phyloP scores from a whole-genome alignment of 257 asterid genomes.

The Capsicum baccatum region DNA sequence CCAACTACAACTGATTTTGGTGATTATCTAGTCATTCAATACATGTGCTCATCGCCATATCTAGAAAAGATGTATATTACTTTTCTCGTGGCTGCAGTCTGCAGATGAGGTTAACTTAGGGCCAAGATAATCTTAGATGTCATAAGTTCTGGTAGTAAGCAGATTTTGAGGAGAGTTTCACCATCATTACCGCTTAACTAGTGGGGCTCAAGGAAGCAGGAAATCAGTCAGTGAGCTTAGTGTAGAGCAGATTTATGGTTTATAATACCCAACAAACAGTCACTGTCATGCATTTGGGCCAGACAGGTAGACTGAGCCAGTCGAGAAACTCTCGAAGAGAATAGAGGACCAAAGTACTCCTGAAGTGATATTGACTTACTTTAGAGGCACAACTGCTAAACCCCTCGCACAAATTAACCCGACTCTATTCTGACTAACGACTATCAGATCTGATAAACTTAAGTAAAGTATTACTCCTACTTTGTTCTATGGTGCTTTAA shows the following conservation, averaged over 20 bases:
- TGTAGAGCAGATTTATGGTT: not conserved
- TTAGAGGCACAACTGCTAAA: not conserved
- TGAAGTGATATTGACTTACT: not conserved
- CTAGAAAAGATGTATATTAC: not conserved
- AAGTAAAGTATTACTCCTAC: not conserved
- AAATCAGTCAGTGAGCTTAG: not conserved
- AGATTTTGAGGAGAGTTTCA: not conserved
- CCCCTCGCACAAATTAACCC: not conserved
- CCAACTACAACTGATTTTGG: not conserved
- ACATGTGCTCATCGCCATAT: not conserved
- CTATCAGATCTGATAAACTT: slow-evolving; percentile 5
- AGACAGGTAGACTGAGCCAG: not conserved
- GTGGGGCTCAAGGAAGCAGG: slow-evolving; percentile 4
- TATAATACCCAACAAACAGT: not conserved
- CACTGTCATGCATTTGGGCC: not conserved
- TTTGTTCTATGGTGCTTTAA: slow-evolving; percentile 3
- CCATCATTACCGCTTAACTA: not conserved
- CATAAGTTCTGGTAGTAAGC: not conserved
- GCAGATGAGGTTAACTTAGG: slow-evolving; percentile 5
- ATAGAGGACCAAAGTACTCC: not conserved
- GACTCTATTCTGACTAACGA: not conserved
- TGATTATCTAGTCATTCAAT: not conserved
- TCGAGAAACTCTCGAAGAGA: not conserved
- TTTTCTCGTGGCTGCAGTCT: not conserved
- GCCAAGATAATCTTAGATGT: not conserved